Conservation (phyloP, 495 filamentous ascomycete species). For the Aspergillus panamensis region DNA sequence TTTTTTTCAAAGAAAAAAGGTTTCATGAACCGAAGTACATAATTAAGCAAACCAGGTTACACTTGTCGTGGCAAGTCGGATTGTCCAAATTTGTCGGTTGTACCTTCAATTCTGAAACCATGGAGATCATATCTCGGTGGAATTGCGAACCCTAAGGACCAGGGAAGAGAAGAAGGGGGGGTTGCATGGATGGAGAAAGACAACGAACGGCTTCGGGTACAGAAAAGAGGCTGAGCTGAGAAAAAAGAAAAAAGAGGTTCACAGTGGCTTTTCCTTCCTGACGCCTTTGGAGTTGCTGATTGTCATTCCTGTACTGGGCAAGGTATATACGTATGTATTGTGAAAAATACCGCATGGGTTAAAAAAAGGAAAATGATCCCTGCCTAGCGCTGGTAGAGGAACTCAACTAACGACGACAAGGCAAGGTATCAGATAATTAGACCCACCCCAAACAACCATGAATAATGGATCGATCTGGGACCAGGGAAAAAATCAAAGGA, state of each 20-base stretch:
- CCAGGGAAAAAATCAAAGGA: neutral
- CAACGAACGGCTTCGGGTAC: neutral
- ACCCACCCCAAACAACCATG: neutral
- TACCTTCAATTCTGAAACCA: no score
- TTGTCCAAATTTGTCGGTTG: no score
- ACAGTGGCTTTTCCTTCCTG: neutral
- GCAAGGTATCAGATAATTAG: neutral
- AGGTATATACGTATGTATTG: neutral
- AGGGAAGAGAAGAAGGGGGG: neutral
- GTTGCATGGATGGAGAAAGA: neutral
- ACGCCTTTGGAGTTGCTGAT: neutral
- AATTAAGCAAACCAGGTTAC: no score
- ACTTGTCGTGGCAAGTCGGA: no score
- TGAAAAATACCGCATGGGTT: neutral
- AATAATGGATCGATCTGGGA: constrained; percentile 1
- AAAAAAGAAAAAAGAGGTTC: neutral
- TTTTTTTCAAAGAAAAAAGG: no score
- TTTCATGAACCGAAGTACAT: no score
- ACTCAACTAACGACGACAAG: no score
- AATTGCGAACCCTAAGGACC: no score
- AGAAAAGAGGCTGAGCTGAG: neutral
- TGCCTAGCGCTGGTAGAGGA: neutral
- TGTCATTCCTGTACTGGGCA: neutral
- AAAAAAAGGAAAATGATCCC: neutral
- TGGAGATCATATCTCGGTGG: no score